Base-by-base conservation (phyloP, 495 filamentous ascomycete genomes). In the Penicillium pancosmium region DNA sequence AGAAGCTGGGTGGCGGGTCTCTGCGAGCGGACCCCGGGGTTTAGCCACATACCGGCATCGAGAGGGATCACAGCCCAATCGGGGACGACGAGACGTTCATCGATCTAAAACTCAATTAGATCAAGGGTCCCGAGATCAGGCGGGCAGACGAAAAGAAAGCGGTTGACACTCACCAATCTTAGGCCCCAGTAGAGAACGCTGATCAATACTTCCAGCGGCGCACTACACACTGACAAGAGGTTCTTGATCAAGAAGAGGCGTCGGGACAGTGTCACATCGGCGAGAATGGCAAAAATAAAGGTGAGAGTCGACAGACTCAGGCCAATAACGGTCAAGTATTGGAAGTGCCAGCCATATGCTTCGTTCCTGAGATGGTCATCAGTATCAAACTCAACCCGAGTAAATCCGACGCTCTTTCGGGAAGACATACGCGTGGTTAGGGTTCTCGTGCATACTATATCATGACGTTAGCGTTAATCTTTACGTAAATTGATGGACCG, bases 151-250 rank as follows among this genome's bases (percentile, higher is more conserved):
- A 51, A 51, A 51, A 18, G 6, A 35, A 34, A 36, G 10, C 7
- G 12, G 10, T 33, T 46, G 43, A 5, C 21, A 67, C 65, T 56
- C 38, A 80, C 78, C 52, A 70, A 11, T 18, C 84, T 82, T 19
- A 97, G 77, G 36, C 85, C 80, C 91, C 92, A 95, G 70, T 96
- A 96, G 0, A 97, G 78, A n/a, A 92, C 73, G 67, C 83, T 90
- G 65, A 97, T 90, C 33, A 96, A 71, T 23, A 93, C 84, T 64
- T 91, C 90, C 59, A 96, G 73, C 3, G 92, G 93, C 5, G 91
- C 84, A 53, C 85, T 86, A 68, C 86, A 86, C 27, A 91, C 78
- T 3, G 87, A 84, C 40, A 95, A 72, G 4, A 80, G 70, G 68
- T 96, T 95, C 72, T 96, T 96, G 54, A 84, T 52, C 35, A 79